Conservation (phyloP, 2,329 filamentous ascomycete genomes). For the Aspergillus terreus region DNA sequence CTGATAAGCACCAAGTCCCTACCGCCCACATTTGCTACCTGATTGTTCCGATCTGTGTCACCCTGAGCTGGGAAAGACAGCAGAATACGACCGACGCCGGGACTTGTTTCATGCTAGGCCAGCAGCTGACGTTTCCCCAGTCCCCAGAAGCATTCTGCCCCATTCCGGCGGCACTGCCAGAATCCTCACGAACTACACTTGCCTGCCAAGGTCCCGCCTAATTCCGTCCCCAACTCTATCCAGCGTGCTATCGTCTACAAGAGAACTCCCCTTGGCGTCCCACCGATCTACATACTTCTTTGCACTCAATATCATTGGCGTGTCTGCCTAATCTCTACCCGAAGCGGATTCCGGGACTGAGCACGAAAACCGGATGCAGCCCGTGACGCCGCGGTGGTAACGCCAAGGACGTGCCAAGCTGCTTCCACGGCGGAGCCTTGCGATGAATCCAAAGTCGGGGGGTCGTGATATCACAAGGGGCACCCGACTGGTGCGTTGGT, state of each 20-base stretch:
- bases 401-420: constrained; percentile 12
- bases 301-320: constrained; percentile 4
- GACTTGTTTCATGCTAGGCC: no score
- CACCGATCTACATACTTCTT: constrained; percentile 9
- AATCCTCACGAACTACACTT: no score
- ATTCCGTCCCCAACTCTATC: background rate
- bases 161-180: no score
- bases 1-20: no score
- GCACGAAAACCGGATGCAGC: constrained; percentile 4
- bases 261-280: constrained; percentile 5
- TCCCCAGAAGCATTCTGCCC: no score
- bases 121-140: no score
- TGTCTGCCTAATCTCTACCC: background rate
- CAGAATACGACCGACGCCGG: no score
- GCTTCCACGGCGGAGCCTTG: constrained; percentile 3
- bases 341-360: background rate
- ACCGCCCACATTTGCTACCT: no score
- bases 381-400: constrained; percentile 1
- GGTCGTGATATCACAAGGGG: constrained; percentile 1
- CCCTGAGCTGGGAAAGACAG: no score
- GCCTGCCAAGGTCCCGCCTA: background rate
- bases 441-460: constrained; percentile 11
- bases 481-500: constrained; percentile 3
- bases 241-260: background rate
- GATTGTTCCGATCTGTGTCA: no score